Evolutionary conservation across 2,329 filamentous ascomycete species (phyloP).

Genomic region (Colletotrichum siamense): DNA sequence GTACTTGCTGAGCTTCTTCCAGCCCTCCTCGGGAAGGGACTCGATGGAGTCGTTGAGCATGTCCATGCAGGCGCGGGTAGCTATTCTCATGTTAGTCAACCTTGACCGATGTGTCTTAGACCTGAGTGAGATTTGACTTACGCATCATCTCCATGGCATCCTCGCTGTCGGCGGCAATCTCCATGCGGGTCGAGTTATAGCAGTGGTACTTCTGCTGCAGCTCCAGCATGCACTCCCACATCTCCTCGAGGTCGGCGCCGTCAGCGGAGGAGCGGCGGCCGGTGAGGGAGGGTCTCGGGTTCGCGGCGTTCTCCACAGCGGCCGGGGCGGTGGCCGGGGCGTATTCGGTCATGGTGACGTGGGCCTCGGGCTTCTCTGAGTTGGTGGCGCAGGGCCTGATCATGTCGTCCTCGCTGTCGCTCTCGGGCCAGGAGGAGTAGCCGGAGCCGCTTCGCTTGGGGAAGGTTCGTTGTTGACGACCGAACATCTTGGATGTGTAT

Average conservation of each 20-base stretch:
- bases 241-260: constrained; percentile 12
- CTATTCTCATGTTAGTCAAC: neutral
- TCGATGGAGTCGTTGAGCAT: constrained; percentile 29
- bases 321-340: neutral
- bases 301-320: neutral
- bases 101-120: neutral
- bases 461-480: constrained; percentile 1
- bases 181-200: constrained; percentile 25
- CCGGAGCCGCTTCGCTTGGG: constrained; percentile 15
- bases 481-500: constrained; percentile 8
- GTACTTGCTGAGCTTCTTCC: constrained; percentile 25
- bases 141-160: constrained; percentile 23
- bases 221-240: constrained; percentile 24
- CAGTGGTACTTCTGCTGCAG: constrained; percentile 24
- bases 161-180: constrained; percentile 22
- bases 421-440: constrained; percentile 16
- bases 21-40: constrained; percentile 26
- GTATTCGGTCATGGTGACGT: constrained; percentile 19
- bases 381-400: constrained; percentile 15
- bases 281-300: neutral
- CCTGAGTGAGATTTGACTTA: neutral
- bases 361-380: constrained; percentile 14
- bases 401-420: constrained; percentile 22
- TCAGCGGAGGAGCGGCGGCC: constrained; percentile 16
- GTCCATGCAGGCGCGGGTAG: constrained; percentile 26